phyloP scores from a whole-genome alignment of 2,329 filamentous ascomycete genomes.

The Diaporthe citrichinensis region DNA sequence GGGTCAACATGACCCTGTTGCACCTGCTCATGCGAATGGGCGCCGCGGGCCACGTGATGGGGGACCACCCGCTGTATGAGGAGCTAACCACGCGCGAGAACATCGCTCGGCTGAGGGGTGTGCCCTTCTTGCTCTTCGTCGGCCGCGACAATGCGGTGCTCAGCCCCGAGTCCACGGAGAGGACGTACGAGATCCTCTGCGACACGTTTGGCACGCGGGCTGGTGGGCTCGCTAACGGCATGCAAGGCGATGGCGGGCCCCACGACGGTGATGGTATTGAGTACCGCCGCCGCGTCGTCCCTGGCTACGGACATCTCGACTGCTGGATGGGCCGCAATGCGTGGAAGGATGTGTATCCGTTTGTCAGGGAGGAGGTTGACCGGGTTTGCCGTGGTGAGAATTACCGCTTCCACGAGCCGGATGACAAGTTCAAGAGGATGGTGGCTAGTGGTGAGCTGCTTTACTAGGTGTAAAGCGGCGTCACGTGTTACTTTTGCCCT shows the following conservation, averaged over 20 bases:
- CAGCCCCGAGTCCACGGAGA: slow-evolving; percentile 66
- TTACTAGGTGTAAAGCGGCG: slow-evolving; percentile 45
- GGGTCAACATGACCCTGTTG: slow-evolving; percentile 72
- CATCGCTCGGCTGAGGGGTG: slow-evolving; percentile 61
- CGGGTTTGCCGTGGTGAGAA: slow-evolving; percentile 60
- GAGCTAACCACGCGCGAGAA: slow-evolving; percentile 65
- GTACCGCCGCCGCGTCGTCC: slow-evolving; percentile 67
- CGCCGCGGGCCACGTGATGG: slow-evolving; percentile 63
- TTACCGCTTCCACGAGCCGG: slow-evolving; percentile 60
- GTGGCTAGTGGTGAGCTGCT: slow-evolving; percentile 57
- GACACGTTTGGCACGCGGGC: slow-evolving; percentile 61
- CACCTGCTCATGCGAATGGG: slow-evolving; percentile 71
- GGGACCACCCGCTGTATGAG: slow-evolving; percentile 63
- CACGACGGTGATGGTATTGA: slow-evolving; percentile 52
- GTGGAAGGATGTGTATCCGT: slow-evolving; percentile 71
- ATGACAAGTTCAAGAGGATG: slow-evolving; percentile 59
- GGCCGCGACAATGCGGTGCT: slow-evolving; percentile 71
- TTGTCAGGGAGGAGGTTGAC: slow-evolving; percentile 68
- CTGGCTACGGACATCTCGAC: slow-evolving; percentile 73
- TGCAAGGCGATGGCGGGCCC: slow-evolving; percentile 38
- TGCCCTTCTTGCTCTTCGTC: slow-evolving; percentile 70
- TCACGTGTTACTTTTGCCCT: neutral
- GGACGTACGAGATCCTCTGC: slow-evolving; percentile 66
- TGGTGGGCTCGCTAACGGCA: slow-evolving; percentile 40
- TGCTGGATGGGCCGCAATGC: slow-evolving; percentile 74